Evolutionary conservation across 345 rosid genomes (phyloP), one percentile per base, ranked within the genome.

Genomic region (Populus ilicifolia): DNA sequence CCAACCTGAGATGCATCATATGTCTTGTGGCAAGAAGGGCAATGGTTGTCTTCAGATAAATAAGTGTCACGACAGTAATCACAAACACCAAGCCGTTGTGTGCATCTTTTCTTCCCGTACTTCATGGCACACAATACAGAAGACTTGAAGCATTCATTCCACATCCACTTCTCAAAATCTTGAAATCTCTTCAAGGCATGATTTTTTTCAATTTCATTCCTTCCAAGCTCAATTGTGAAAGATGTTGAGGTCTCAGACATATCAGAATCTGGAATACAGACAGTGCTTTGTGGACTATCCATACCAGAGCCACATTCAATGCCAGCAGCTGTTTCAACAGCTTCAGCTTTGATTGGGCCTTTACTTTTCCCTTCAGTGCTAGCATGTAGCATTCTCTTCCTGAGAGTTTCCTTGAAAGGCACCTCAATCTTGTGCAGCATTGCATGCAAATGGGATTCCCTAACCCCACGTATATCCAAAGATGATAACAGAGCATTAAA

Each of bases 101-200:
- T 64, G 82, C 90, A 79, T 84, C 86, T 82, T 84, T 85, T 88
- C 69, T 87, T 88, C 83, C 89, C 94, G 79, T 80, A 87, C 85
- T 91, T 88, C 54, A 35, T 70, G 72, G 97, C 89, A 27, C 76
- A 84, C 73, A 89, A 82, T 29, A 73, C 63, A 1, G 67, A 77
- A 8, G 90, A 82, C 84, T 75, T 77, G 72, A 72, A 64, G 81
- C 91, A 84, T 68, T 88, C 91, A 43, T 84, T 90, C 89, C 94
- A 88, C 86, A 92, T 88, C 97, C 97, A 94, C 75, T 83, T 91
- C 87, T 92, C 96, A 63, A 89, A 91, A 73, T 87, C 96, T 75
- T 84, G 85, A 76, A 89, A 91, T 80, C 97, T 91, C 86, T 77
- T 84, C 83, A 89, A 74, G 74, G 89, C 82, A 29, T 79, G 77